Conservation (phyloP, 2,329 filamentous ascomycete species). For the Didymella pomorum region DNA sequence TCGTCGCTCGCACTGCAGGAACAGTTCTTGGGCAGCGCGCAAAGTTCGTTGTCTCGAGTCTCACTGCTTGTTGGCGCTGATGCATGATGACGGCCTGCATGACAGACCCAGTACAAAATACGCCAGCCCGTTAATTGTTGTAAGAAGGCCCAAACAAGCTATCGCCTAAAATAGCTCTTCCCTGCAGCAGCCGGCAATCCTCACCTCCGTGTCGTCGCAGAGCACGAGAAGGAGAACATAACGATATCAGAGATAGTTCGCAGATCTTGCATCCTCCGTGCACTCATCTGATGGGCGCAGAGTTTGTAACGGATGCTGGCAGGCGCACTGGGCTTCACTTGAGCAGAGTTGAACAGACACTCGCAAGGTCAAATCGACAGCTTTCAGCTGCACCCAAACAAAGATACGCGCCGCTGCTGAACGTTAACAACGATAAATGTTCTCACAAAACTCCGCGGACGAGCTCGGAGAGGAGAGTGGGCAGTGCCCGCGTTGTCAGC, state of each 20-base stretch:
- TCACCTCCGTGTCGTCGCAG: background rate
- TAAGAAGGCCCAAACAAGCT: conserved; percentile 28
- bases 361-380: background rate
- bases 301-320: background rate
- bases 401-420: background rate
- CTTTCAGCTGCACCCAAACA: conserved; percentile 2
- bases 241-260: background rate
- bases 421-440: background rate
- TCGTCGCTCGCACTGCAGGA: conserved; percentile 7
- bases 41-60: background rate
- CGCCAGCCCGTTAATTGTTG: conserved; percentile 33
- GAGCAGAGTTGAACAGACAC: background rate
- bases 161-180: conserved; percentile 29
- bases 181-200: conserved; percentile 11
- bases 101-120: background rate
- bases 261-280: background rate
- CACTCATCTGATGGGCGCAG: conserved; percentile 4
- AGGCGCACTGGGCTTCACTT: background rate
- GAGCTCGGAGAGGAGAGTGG: conserved; percentile 6
- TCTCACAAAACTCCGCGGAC: background rate
- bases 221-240: background rate
- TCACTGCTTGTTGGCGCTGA: conserved; percentile 17
- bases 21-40: background rate
- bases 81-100: conserved; percentile 26
- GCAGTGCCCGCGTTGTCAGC: conserved; percentile 10